These are phyloP conservation scores for Pichia sp. DNA, from an alignment of 1,139 yeast species.

Conservation along the genomic window DNA sequence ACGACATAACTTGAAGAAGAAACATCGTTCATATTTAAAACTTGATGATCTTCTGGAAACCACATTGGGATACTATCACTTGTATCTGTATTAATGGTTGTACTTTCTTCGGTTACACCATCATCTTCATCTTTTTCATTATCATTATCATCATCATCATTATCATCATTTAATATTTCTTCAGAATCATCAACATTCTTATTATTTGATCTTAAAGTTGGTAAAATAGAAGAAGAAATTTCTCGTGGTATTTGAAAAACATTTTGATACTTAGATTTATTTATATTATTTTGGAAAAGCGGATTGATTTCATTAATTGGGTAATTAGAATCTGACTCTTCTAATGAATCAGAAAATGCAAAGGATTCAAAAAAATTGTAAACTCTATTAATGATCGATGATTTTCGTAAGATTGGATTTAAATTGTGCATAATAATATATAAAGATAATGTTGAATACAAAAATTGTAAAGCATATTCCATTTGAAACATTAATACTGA, in stretches of 20 bases:
- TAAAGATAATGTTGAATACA: slow-evolving; percentile 38
- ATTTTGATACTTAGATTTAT: slow-evolving; percentile 4
- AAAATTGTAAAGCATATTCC: slow-evolving; percentile 29
- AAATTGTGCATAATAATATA: slow-evolving; percentile 35
- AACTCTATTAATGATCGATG: slow-evolving; percentile 26
- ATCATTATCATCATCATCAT: neutral
- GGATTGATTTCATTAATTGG: neutral
- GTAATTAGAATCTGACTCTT: neutral
- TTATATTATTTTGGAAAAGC: neutral
- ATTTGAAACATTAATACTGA: slow-evolving; percentile 20
- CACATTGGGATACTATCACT: slow-evolving; percentile 22
- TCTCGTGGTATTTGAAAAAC: slow-evolving; percentile 9
- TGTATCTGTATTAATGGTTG: slow-evolving; percentile 2
- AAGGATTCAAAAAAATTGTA: slow-evolving; percentile 15
- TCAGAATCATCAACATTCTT: slow-evolving; percentile 2
- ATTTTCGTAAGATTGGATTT: slow-evolving; percentile 23
- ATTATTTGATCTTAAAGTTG: neutral
- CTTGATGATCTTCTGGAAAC: slow-evolving; percentile 29
- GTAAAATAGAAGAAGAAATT: slow-evolving; percentile 7
- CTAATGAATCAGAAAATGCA: neutral
- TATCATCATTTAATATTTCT: slow-evolving; percentile 6
- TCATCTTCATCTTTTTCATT: neutral
- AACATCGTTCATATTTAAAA: slow-evolving; percentile 27
- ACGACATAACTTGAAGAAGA: slow-evolving; percentile 39
- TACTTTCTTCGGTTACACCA: neutral